Conservation (phyloP, 106 monocot species). For the Acorus gramineus region DNA sequence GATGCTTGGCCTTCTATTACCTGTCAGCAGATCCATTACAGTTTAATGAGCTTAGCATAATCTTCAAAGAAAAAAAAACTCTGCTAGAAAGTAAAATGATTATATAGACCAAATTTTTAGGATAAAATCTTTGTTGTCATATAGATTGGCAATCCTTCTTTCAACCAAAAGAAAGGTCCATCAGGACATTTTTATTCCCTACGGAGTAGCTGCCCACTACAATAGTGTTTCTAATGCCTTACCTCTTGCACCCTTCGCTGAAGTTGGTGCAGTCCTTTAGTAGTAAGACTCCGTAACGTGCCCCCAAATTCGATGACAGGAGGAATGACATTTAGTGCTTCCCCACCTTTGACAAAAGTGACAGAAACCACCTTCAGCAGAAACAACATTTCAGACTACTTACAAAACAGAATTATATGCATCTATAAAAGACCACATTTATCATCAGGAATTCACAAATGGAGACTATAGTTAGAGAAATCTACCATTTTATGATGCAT, state of each 20-base stretch:
- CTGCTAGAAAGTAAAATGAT: conserved; percentile 3
- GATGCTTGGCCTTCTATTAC: conserved; percentile 58
- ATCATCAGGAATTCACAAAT: too few relatives aligned
- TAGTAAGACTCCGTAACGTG: conserved; percentile 61
- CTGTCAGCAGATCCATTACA: conserved; percentile 16
- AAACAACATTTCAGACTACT: background rate
- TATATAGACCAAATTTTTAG: background rate
- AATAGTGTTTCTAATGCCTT: too few relatives aligned
- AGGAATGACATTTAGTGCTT: conserved; percentile 19
- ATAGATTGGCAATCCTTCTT: too few relatives aligned
- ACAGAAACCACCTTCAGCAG: conserved; percentile 45
- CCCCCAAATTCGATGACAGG: conserved; percentile 55
- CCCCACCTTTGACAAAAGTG: conserved; percentile 53
- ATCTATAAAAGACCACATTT: too few relatives aligned
- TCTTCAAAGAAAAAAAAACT: background rate
- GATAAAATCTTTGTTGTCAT: too few relatives aligned
- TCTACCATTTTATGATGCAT: too few relatives aligned
- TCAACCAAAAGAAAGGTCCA: too few relatives aligned
- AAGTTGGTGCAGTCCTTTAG: conserved; percentile 40
- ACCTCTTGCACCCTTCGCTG: conserved; percentile 41
- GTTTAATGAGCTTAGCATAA: too few relatives aligned
- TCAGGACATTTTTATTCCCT: too few relatives aligned
- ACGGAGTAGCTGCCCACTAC: too few relatives aligned
- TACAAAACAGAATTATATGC: too few relatives aligned
- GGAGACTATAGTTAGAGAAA: too few relatives aligned